A percentile compares a stretch with the other conserved stretches of the same genome.
Evolutionary conservation across 306 rosid species (phyloP).

Genomic region (Mimosa pudica): DNA sequence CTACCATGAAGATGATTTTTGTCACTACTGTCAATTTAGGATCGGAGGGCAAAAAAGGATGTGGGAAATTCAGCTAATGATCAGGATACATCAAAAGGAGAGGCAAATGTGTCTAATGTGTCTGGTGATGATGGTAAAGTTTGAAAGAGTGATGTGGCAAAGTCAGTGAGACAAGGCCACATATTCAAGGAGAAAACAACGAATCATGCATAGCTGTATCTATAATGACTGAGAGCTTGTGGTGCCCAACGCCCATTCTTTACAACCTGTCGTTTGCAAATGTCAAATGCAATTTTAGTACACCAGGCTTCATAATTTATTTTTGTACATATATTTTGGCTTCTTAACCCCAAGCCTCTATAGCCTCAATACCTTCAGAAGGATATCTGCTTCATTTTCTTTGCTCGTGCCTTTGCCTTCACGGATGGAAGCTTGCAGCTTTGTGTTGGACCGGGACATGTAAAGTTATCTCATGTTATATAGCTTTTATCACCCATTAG

Average conservation of each 20-base stretch:
- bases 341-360: conserved; percentile 23
- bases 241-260: conserved; percentile 25
- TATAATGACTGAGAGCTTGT: not conserved
- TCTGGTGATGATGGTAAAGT: conserved; percentile 28
- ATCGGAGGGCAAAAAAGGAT: conserved; percentile 40
- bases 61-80: conserved; percentile 31
- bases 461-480: conserved; percentile 25
- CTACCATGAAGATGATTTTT: not conserved
- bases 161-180: conserved; percentile 26
- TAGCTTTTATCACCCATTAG: conserved; percentile 40
- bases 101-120: conserved; percentile 29
- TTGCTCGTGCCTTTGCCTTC: conserved; percentile 33
- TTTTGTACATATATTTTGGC: conserved; percentile 30
- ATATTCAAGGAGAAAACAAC: conserved; percentile 23
- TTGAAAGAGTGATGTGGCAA: conserved; percentile 21
- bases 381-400: conserved; percentile 29
- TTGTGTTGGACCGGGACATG: conserved; percentile 26
- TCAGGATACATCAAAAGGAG: conserved; percentile 34
- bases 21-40: conserved; percentile 39
- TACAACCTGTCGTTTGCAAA: conserved; percentile 45
- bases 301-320: conserved; percentile 28
- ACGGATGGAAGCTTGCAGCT: conserved; percentile 37
- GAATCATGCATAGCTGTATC: conserved; percentile 28
- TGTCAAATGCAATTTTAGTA: conserved; percentile 33
- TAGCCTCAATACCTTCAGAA: conserved; percentile 24